Evolutionary conservation across 139 green algal species (phyloP).

Genomic region (Pleodorina starrii): DNA sequence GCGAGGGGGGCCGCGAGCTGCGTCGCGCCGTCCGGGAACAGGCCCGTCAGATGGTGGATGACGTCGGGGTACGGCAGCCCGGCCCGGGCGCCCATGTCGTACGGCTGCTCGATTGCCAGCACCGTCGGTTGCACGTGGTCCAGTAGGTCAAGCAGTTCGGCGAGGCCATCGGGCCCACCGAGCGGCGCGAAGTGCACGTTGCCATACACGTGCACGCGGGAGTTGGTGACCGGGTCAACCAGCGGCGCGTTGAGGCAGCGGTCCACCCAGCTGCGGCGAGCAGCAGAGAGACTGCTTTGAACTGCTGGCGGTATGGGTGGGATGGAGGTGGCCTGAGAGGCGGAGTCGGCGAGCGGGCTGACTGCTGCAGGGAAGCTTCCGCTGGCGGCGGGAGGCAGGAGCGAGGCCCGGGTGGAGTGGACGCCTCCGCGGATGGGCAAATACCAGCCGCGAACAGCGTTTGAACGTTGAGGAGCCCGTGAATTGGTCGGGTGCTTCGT

Average conservation of each 20-base stretch:
- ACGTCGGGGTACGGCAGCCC: slow-evolving; percentile 22
- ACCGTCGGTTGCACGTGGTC: neutral
- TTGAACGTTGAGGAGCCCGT: too few species aligned
- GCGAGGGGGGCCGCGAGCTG: neutral
- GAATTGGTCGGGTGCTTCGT: too few species aligned
- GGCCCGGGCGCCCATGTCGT: neutral
- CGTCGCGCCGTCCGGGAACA: neutral
- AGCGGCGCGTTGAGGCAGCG: neutral
- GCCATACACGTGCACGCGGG: slow-evolving; percentile 30
- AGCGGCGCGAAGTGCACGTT: slow-evolving; percentile 14
- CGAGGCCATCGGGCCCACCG: neutral
- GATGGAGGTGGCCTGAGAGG: neutral
- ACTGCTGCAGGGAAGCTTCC: neutral
- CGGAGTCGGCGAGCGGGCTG: neutral
- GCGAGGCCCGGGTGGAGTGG: neutral
- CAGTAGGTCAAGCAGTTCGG: neutral
- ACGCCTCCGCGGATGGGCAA: neutral
- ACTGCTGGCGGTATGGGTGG: neutral
- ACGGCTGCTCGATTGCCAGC: slow-evolving; percentile 39
- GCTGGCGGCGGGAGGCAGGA: neutral
- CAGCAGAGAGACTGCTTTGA: neutral
- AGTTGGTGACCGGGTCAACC: slow-evolving; percentile 21
- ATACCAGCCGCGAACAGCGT: too few species aligned
- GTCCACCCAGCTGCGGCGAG: neutral
- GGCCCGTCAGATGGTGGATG: neutral